phyloP scores from a whole-genome alignment of 257 asterid species.

The Schizonepeta tenuifolia region DNA sequence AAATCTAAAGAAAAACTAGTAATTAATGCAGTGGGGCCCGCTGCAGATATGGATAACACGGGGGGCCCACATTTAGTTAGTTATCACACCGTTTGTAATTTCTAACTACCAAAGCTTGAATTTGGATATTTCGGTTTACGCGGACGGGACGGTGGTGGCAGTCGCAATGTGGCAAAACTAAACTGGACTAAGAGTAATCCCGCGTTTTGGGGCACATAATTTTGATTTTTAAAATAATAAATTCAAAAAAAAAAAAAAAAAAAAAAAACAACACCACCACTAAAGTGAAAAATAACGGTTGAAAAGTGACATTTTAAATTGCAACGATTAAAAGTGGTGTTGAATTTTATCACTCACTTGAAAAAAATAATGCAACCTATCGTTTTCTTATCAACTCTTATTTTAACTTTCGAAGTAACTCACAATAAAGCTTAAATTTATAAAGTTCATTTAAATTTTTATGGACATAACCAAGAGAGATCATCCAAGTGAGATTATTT shows the following conservation, averaged over 20 bases:
- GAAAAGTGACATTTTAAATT: too few relatives aligned
- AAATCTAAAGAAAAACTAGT: neutral
- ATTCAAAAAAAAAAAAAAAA: neutral
- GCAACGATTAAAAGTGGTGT: too few relatives aligned
- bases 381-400: too few relatives aligned
- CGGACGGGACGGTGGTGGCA: slow-evolving; percentile 13
- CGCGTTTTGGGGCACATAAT: neutral
- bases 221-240: too few relatives aligned
- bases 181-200: neutral
- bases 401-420: too few relatives aligned
- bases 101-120: slow-evolving; percentile 3
- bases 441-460: too few relatives aligned
- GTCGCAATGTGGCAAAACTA: neutral
- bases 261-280: neutral
- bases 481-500: too few relatives aligned
- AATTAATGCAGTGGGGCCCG: slow-evolving; percentile 8
- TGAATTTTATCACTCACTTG: too few relatives aligned
- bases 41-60: neutral
- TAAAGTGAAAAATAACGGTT: too few relatives aligned
- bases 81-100: neutral
- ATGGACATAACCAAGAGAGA: too few relatives aligned
- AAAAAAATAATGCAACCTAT: too few relatives aligned
- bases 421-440: too few relatives aligned
- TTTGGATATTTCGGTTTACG: neutral
- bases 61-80: slow-evolving; percentile 22